Percentiles rank a stretch among this genome's conserved stretches.
phyloP scores from a whole-genome alignment of 495 filamentous ascomycete genomes.

The Trichodelitschia bisporula region DNA sequence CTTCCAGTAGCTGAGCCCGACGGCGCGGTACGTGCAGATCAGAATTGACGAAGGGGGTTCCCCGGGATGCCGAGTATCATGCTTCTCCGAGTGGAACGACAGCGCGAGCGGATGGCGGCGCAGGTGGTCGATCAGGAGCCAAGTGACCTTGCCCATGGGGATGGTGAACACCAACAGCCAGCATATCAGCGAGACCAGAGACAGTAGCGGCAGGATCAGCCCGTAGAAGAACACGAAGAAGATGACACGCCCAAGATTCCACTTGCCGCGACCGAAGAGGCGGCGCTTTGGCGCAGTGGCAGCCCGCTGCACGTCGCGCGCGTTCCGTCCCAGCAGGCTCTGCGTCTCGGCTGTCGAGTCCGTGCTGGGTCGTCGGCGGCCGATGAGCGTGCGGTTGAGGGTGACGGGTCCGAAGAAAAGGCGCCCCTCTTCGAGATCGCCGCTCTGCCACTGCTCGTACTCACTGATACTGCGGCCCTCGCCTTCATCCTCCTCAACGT shows the following conservation, averaged over 20 bases:
- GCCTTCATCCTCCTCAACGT: conserved; percentile 90
- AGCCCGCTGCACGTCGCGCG: conserved; percentile 21
- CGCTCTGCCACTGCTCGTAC: conserved; percentile 97
- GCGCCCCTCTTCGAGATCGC: conserved; percentile 82
- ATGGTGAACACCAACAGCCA: conserved; percentile 97
- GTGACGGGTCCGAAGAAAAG: conserved; percentile 80
- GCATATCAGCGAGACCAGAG: conserved; percentile 67
- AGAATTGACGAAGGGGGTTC: conserved; percentile 64
- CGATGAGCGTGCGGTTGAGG: conserved; percentile 53
- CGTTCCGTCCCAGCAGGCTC: conserved; percentile 54
- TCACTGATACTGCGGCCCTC: conserved; percentile 98
- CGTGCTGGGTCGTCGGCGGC: conserved; percentile 67
- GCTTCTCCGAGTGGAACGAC: conserved; percentile 71
- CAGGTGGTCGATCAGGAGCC: conserved; percentile 75
- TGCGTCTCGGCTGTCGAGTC: conserved; percentile 77
- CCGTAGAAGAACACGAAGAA: conserved; percentile 97
- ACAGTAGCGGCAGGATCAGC: conserved; percentile 66
- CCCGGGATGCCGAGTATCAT: conserved; percentile 41
- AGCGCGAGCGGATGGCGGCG: conserved; percentile 79
- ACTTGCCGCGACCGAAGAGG: conserved; percentile 85
- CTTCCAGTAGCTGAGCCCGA: conserved; percentile 92
- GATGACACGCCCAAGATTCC: conserved; percentile 79
- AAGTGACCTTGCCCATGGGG: conserved; percentile 89
- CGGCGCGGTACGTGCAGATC: conserved; percentile 90
- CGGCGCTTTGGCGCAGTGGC: conserved; percentile 44